Evolutionary conservation across 2,329 filamentous ascomycete genomes (phyloP), one percentile per base, ranked within the genome.

Genomic region (Botrytis elliptica): DNA sequence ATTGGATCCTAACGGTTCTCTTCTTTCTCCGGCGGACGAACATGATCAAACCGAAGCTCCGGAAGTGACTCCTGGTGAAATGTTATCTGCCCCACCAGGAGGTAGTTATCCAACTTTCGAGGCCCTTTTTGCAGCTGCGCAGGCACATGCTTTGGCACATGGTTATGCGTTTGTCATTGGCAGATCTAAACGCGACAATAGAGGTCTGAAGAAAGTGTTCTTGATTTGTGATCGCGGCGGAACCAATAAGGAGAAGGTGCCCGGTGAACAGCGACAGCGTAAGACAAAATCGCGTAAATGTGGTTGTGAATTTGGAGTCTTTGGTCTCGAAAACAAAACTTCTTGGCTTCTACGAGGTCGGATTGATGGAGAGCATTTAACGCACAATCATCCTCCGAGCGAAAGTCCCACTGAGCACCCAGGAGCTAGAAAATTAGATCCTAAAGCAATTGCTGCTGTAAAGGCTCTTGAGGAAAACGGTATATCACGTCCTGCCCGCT

Each of bases 261-360:
- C 79, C 0, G 80, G 79, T 33, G 81, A 82, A 71, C 78, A 80
- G 59, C 78, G 79, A 36, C 86, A 87, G 75, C 86, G 89, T 73
- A 91, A 91, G 81, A 91, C 89, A 1, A 90, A 89, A 14, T 91
- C 89, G n/a, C 85, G 89, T 64, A 91, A 91, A 78, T 91, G 89
- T 78, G 89, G 91, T 77, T 91, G 89, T 76, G 88, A 88, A 44
- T 91, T 91, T 80, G 89, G 89, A n/a, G 91, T 91, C 80, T 91
- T 91, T 76, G 89, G 89, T 72, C 89, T 91, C 57, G 89, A 91
- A 80, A 88, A 91, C 78, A 85, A 89, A 74, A 90, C 88, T 0
- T 88, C 91, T 77, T 91, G 89, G 89, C 89, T 88, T 0, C 87
- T 91, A 74, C 85, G 89, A 70, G 91, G 91, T 78, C 87, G 89